Evolutionary conservation across 140 eudicot species (phyloP).

Genomic region (Bidens hawaiensis): DNA sequence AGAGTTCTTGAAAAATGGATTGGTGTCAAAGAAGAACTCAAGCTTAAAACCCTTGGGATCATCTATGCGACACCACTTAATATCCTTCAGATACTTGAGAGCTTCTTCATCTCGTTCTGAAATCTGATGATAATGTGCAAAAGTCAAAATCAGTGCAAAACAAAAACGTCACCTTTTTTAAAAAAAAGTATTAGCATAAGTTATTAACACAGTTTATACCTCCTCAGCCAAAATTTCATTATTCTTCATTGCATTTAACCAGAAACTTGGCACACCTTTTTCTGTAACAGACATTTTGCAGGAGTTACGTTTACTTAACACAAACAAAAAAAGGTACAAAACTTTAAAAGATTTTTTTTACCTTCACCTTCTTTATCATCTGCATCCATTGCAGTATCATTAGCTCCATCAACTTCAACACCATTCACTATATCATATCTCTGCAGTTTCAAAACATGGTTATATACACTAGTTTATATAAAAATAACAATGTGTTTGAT

Average conservation of each 20-base stretch:
- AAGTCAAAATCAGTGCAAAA: not conserved
- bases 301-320: not conserved
- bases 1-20: too few relatives aligned
- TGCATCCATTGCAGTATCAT: conserved; percentile 33
- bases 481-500: too few relatives aligned
- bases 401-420: conserved; percentile 61
- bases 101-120: conserved; percentile 89
- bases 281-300: conserved; percentile 35
- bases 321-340: not conserved
- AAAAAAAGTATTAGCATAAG: not conserved
- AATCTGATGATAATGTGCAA: conserved; percentile 31
- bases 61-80: conserved; percentile 71
- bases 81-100: too few relatives aligned
- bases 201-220: conserved; percentile 30
- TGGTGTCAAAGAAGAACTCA: too few relatives aligned
- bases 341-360: not conserved
- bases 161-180: not conserved
- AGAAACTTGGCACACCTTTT: conserved; percentile 81
- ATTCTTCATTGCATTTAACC: conserved; percentile 70
- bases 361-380: conserved; percentile 47
- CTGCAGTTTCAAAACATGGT: conserved; percentile 29
- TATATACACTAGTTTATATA: not conserved
- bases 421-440: conserved; percentile 80
- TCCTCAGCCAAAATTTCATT: conserved; percentile 65
- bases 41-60: conserved; percentile 90